These are phyloP conservation scores for Brassica balearica DNA, from an alignment of 441 rosid genomes.

Conservation along the genomic window DNA sequence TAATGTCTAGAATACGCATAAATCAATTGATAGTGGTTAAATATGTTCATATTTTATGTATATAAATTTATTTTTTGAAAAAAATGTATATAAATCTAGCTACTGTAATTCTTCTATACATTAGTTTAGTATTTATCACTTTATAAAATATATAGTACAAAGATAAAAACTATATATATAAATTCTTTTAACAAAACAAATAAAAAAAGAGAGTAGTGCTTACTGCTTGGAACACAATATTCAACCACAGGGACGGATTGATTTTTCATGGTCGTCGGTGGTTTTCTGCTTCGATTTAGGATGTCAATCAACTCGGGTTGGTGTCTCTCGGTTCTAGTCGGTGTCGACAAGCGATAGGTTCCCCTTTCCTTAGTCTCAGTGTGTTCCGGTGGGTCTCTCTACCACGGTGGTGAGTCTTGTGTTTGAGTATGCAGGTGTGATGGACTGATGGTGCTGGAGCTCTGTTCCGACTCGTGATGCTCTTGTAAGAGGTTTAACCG, in stretches of 20 bases:
- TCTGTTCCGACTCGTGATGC: not conserved
- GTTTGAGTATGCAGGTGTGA: not conserved
- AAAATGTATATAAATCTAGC: not conserved
- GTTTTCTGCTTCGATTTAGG: no score
- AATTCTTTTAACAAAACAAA: not conserved
- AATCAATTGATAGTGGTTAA: not conserved
- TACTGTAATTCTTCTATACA: not conserved
- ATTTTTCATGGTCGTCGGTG: not conserved
- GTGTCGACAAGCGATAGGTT: no score
- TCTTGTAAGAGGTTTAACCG: no score
- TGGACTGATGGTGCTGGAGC: not conserved
- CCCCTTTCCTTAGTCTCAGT: not conserved
- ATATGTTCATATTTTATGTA: conserved; percentile 5
- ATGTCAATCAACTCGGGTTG: no score
- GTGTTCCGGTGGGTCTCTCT: not conserved
- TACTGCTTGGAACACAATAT: not conserved
- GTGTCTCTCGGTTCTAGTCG: no score
- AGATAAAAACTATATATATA: not conserved
- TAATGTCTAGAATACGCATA: not conserved
- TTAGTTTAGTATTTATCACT: not conserved
- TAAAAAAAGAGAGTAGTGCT: not conserved
- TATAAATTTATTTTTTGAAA: not conserved
- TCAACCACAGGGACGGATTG: not conserved
- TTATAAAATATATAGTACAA: not conserved
- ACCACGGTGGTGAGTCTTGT: not conserved